phyloP scores from a whole-genome alignment of 2,329 filamentous ascomycete species.

The Diplocarpon mali region DNA sequence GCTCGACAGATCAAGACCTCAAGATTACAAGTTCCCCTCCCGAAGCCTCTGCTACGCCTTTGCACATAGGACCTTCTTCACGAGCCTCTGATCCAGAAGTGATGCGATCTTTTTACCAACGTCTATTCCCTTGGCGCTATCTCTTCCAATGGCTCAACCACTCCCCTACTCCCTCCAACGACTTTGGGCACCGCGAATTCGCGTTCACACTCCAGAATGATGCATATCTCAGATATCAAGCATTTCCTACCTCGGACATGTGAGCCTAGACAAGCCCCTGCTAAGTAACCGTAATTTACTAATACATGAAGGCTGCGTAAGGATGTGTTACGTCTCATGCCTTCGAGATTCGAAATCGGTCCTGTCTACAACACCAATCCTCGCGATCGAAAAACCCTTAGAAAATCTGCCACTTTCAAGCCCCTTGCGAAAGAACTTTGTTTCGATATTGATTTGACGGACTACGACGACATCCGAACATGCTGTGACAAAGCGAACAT shows the following conservation, averaged over 20 bases:
- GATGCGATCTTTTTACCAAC: slow-evolving; percentile 90
- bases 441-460: slow-evolving; percentile 98
- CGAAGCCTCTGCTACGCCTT: slow-evolving; percentile 22
- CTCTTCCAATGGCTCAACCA: slow-evolving; percentile 99
- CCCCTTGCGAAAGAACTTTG: slow-evolving; percentile 89
- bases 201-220: slow-evolving; percentile 91
- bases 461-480: slow-evolving; percentile 93
- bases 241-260: slow-evolving; percentile 56
- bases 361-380: slow-evolving; percentile 95
- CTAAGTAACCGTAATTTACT: slow-evolving; percentile 6
- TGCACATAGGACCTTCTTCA: slow-evolving; percentile 27
- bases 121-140: slow-evolving; percentile 86
- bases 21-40: slow-evolving; percentile 35
- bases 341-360: slow-evolving; percentile 93
- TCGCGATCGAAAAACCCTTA: slow-evolving; percentile 78
- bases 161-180: slow-evolving; percentile 69
- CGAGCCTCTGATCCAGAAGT: slow-evolving; percentile 65
- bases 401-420: slow-evolving; percentile 70
- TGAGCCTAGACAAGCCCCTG: slow-evolving; percentile 26
- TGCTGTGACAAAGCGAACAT: slow-evolving; percentile 93
- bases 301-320: slow-evolving; percentile 58
- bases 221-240: slow-evolving; percentile 86
- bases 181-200: slow-evolving; percentile 91
- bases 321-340: slow-evolving; percentile 78
- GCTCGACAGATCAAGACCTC: slow-evolving; percentile 31